Evolutionary conservation across 2,329 filamentous ascomycete genomes (phyloP).

Genomic region (Colletotrichum sp.): DNA sequence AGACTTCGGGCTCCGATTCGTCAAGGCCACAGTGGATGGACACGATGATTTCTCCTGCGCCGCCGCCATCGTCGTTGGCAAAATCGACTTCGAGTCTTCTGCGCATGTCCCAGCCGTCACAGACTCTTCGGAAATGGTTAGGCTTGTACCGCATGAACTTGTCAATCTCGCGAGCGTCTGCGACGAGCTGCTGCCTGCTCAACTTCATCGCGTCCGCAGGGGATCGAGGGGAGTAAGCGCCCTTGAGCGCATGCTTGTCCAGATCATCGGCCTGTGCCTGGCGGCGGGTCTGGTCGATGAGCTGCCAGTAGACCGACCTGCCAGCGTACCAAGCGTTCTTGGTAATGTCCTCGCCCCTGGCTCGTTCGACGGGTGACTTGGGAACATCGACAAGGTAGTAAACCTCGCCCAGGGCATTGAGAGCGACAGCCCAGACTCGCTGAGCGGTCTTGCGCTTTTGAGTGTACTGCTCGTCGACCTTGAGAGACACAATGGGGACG

Average conservation of each 20-base stretch:
- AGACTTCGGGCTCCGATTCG: conserved; percentile 53
- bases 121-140: conserved; percentile 77
- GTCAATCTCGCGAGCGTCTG: conserved; percentile 84
- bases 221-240: conserved; percentile 81
- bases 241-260: conserved; percentile 68
- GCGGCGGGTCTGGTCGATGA: conserved; percentile 80
- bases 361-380: conserved; percentile 51
- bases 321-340: conserved; percentile 81
- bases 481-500: conserved; percentile 85
- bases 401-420: conserved; percentile 92
- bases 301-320: conserved; percentile 78
- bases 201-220: conserved; percentile 77
- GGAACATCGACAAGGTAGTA: conserved; percentile 83
- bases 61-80: conserved; percentile 76
- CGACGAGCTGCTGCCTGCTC: conserved; percentile 70
- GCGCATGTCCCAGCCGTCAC: conserved; percentile 91
- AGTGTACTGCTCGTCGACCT: conserved; percentile 83
- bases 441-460: conserved; percentile 69
- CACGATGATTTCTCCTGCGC: conserved; percentile 78
- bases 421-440: conserved; percentile 87
- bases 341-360: conserved; percentile 59
- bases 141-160: conserved; percentile 75
- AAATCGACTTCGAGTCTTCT: conserved; percentile 88
- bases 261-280: conserved; percentile 74
- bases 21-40: conserved; percentile 76